These are phyloP conservation scores for Helichrysum umbraculigerum DNA, from an alignment of 129 eudicot species.

Conservation along the genomic window DNA sequence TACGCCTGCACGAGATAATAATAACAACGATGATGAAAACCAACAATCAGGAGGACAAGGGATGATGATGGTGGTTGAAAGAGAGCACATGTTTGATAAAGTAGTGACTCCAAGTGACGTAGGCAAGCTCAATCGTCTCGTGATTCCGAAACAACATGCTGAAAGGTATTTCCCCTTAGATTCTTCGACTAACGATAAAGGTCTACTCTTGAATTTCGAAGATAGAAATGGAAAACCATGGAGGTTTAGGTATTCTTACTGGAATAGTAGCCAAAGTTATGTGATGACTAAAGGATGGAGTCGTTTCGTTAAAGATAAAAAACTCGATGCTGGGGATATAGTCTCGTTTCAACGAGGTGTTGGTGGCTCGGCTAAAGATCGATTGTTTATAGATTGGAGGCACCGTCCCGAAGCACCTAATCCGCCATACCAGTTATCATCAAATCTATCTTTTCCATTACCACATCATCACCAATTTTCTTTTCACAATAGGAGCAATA, in stretches of 20 bases:
- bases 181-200: conserved; percentile 71
- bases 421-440: conserved; percentile 35
- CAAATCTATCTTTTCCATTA: conserved; percentile 29
- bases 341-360: conserved; percentile 87
- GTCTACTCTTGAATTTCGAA: conserved; percentile 73
- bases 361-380: conserved; percentile 64
- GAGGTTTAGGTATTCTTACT: conserved; percentile 90
- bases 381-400: conserved; percentile 90
- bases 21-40: conserved; percentile 9
- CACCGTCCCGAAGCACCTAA: conserved; percentile 66
- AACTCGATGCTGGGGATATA: conserved; percentile 84
- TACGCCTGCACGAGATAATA: conserved; percentile 1
- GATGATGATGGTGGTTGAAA: conserved; percentile 48
- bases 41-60: conserved; percentile 22
- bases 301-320: conserved; percentile 88
- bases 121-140: conserved; percentile 86
- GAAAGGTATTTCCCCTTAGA: conserved; percentile 92
- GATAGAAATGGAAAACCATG: conserved; percentile 85
- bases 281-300: conserved; percentile 99
- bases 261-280: conserved; percentile 98
- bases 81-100: conserved; percentile 93
- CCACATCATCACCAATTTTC: conserved; percentile 39
- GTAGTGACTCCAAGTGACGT: conserved; percentile 97
- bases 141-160: conserved; percentile 92
- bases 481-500: conserved; percentile 31